Percentiles rank a stretch among this genome's conserved stretches.
phyloP scores from a whole-genome alignment of 176 grass and related monocot genomes.

The Aegilops tauschii region DNA sequence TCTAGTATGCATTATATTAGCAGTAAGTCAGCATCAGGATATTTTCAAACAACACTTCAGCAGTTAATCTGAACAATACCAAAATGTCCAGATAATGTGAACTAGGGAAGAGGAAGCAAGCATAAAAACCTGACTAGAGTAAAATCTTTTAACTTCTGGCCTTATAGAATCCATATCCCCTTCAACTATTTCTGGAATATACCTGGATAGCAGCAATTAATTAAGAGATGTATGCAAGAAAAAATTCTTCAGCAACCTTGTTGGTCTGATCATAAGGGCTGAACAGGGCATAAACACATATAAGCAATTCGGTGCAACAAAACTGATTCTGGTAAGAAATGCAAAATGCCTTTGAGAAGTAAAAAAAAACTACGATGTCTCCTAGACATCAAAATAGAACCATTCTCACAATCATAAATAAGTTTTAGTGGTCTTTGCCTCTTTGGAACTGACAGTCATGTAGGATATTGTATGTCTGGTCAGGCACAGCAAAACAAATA shows the following conservation, averaged over 20 bases:
- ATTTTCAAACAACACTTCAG: not conserved
- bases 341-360: not conserved
- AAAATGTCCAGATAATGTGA: not conserved
- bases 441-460: not conserved
- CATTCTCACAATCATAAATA: too few species aligned
- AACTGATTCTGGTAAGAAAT: not conserved
- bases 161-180: constrained; percentile 85
- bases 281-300: not conserved
- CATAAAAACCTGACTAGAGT: constrained; percentile 42
- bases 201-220: constrained; percentile 34
- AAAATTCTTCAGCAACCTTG: not conserved
- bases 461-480: not conserved
- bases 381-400: not conserved
- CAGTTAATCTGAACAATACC: not conserved
- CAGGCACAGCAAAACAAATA: not conserved
- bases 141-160: constrained; percentile 67
- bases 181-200: constrained; percentile 62
- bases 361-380: not conserved
- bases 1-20: not conserved
- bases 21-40: not conserved
- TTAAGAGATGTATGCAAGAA: constrained; percentile 2
- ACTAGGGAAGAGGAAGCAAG: not conserved
- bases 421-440: not conserved
- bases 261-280: not conserved
- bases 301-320: not conserved